Evolutionary conservation across 2,329 filamentous ascomycete species (phyloP), one percentile per base, ranked within the genome.

Genomic region (Penicillium sumatraense): DNA sequence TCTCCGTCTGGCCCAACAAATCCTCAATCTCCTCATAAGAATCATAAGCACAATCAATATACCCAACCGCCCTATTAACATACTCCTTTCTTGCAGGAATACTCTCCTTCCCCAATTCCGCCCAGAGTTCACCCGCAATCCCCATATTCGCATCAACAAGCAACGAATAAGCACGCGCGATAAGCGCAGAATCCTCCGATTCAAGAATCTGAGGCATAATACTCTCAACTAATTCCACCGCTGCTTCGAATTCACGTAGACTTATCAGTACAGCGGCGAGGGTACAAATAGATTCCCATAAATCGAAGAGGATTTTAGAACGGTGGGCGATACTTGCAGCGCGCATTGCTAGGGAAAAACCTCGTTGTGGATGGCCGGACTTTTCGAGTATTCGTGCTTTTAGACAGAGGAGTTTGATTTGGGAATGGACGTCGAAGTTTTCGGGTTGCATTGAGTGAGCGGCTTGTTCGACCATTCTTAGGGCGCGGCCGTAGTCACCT

Each of bases 101-200:
- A 14, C 59, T 62, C n/a, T 63, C 50, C 41, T 56, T 26, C 29
- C 63, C 48, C 59, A 66, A 40, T 2, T 42, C 36, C 56, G 56
- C 65, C 61, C 78, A 66, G 71, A 74, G 57, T 57, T 63, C 78
- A 68, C 31, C 90, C 0, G 90, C 91, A 58, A 90, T 75, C 0
- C 92, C 92, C 79, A 96, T 89, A 63, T 88, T 85, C 0, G 90
- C 88, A 69, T 96, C 91, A 0, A 85, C 89, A 3, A 96, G 81
- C 20, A 85, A 73, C 1, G 84, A 83, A 71, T 93, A 93, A 16
- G 91, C 80, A 20, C 79, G 81, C 0, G 87, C 91, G 0, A 82
- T 81, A 13, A 91, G 78, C 44, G 79, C 79, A 1, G 81, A 78
- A 44, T 89, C 84, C 49, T 87, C 85, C 48, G 85, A 85, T 72